Base-by-base conservation (phyloP, 2,329 filamentous ascomycete genomes). In the Fusarium fujikuroi region DNA sequence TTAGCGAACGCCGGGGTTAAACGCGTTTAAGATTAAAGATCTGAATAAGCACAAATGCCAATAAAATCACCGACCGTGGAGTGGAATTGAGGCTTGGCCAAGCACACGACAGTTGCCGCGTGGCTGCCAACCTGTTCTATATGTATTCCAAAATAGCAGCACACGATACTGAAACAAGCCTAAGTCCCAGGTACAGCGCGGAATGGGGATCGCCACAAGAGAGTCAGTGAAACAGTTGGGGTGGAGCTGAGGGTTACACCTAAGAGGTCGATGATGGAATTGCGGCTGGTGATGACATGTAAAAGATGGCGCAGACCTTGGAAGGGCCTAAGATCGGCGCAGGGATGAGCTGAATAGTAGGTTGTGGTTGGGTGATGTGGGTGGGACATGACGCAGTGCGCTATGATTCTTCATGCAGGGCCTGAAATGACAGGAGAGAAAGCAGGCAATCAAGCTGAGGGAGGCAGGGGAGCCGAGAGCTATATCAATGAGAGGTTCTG, bases 281-380 rank as follows among this genome's bases (percentile, higher is more conserved):
- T 39, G 47, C 32, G 54, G 57, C 62, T 61, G 49, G 59, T 64
- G 57, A 74, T 74, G 72, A 74, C 72, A 74, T 65, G n/a, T 21
- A 7, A 58, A 58, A 36, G 37, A 72, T 49, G 72, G 72, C 72
- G 72, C 72, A 75, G 69, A 19, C 60, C 56, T 56, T 39, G 44
- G 39, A 70, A 70, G 10, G 10, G 30, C 6, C 21, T 18, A 3
- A 25, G 70, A 72, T 72, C 70, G 28, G 43, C 70, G 10, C 65
- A 70, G 60, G 69, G 65, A 46, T 25, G 23, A 19, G 8, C 4
- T 19, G 4, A 19, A 25, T 47, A 37, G 9, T 3, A 2, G 9
- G 7, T 1, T 32, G 28, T 73, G 60, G 52, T 60, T 72, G 65
- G 69, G 1, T 16, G 1, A 3, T 12, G 25, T 3, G 4, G 34